phyloP scores from a whole-genome alignment of 1,284 basidiomycete species.

The Vanrija sp. region DNA sequence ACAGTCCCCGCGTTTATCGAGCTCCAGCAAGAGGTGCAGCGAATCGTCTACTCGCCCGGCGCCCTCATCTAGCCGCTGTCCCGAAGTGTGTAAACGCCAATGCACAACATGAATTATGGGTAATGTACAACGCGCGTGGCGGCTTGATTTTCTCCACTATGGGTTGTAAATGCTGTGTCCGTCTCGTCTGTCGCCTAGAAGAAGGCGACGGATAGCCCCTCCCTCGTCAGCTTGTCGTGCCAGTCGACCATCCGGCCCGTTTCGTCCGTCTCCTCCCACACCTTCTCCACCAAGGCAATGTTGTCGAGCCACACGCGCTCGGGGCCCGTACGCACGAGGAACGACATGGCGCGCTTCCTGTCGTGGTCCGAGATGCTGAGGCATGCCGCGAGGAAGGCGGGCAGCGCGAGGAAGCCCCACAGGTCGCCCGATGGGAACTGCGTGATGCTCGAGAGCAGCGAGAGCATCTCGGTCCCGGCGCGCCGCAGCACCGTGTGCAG shows the following conservation, averaged over 20 bases:
- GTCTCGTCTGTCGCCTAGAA: conserved; percentile 13
- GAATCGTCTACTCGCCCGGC: conserved; percentile 13
- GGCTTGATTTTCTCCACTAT: too few species aligned
- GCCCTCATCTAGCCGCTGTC: conserved; percentile 1
- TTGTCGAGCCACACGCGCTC: conserved; percentile 34
- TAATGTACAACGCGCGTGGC: too few species aligned
- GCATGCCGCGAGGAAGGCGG: conserved; percentile 26
- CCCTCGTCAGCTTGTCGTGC: conserved; percentile 30
- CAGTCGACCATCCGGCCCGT: conserved; percentile 27
- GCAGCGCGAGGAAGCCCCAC: conserved; percentile 26
- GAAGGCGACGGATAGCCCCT: conserved; percentile 29
- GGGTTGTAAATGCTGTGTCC: background rate
- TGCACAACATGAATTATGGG: too few species aligned
- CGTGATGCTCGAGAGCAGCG: conserved; percentile 19
- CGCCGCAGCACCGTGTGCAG: conserved; percentile 27
- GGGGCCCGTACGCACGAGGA: conserved; percentile 23
- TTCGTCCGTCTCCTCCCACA: conserved; percentile 32
- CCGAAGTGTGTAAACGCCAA: too few species aligned
- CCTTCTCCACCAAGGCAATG: conserved; percentile 27
- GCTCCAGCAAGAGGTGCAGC: conserved; percentile 12
- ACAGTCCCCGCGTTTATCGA: conserved; percentile 17
- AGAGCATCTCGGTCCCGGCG: conserved; percentile 21
- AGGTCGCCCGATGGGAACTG: conserved; percentile 28
- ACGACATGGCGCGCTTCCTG: conserved; percentile 21
- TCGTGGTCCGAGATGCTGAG: conserved; percentile 21